These are phyloP conservation scores for Lantana camara DNA, from an alignment of 257 asterid genomes.

Conservation along the genomic window DNA sequence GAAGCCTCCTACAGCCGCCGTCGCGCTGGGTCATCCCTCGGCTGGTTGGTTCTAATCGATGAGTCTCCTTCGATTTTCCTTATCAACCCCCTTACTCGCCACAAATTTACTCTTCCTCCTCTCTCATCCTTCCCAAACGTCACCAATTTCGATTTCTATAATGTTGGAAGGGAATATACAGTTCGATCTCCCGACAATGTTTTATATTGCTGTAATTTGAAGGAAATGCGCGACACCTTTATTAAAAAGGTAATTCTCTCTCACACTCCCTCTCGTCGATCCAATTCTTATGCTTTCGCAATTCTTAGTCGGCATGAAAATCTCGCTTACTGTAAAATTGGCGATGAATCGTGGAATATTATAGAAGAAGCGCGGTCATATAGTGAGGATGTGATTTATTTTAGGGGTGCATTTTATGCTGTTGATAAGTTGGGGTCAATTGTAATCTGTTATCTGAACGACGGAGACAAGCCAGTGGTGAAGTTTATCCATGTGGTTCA, in stretches of 20 bases:
- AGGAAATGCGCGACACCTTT: constrained; percentile 71
- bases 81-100: constrained; percentile 75
- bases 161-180: constrained; percentile 63
- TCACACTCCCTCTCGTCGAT: constrained; percentile 37
- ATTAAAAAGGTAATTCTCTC: constrained; percentile 69
- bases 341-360: constrained; percentile 52
- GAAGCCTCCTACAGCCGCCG: constrained; percentile 64
- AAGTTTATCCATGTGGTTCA: constrained; percentile 36
- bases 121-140: constrained; percentile 63
- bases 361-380: constrained; percentile 45
- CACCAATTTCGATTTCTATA: constrained; percentile 47
- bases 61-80: constrained; percentile 68
- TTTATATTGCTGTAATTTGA: constrained; percentile 33
- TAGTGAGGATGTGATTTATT: constrained; percentile 66
- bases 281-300: constrained; percentile 53
- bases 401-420: constrained; percentile 47
- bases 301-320: constrained; percentile 49
- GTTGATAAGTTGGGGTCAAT: constrained; percentile 56
- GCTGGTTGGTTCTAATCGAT: constrained; percentile 69
- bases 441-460: constrained; percentile 54
- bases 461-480: constrained; percentile 38
- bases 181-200: constrained; percentile 45
- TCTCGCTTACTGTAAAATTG: constrained; percentile 58
- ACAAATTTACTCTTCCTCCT: constrained; percentile 59
- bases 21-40: constrained; percentile 76